Percentiles rank a stretch among this genome's conserved stretches.
Conservation (phyloP, 768 basidiomycete species). For the Suillus sp. region DNA sequence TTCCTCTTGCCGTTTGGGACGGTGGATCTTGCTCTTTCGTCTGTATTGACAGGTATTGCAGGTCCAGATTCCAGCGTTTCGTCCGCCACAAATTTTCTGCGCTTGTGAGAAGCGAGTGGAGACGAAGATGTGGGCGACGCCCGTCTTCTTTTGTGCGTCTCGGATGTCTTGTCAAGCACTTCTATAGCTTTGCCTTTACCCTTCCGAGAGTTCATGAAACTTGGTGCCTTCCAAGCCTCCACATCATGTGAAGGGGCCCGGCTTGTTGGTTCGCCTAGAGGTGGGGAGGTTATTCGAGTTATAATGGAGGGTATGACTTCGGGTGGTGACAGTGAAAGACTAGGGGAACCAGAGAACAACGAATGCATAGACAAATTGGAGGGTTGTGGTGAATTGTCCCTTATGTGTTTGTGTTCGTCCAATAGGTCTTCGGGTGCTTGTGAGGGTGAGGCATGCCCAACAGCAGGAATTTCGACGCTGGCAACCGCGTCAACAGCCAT, state of each 20-base stretch:
- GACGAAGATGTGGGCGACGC: slow-evolving; percentile 13
- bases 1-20: background rate
- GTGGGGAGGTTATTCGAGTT: background rate
- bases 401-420: slow-evolving; percentile 1
- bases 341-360: slow-evolving; percentile 27
- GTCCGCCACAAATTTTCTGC: slow-evolving; percentile 11
- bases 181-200: slow-evolving; percentile 10
- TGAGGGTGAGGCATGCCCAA: slow-evolving; percentile 6
- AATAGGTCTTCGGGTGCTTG: background rate
- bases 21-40: background rate
- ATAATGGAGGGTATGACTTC: background rate
- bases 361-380: slow-evolving; percentile 25
- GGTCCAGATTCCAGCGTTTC: background rate
- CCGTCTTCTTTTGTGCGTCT: slow-evolving; percentile 4
- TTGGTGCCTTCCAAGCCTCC: slow-evolving; percentile 34
- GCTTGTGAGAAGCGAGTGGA: slow-evolving; percentile 20
- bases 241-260: slow-evolving; percentile 25
- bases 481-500: slow-evolving; percentile 8
- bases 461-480: slow-evolving; percentile 11
- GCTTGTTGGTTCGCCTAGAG: slow-evolving; percentile 2
- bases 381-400: background rate
- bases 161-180: background rate
- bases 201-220: slow-evolving; percentile 28
- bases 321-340: background rate
- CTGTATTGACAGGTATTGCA: background rate